Evolutionary conservation across 1,139 yeast species (phyloP), one percentile per base, ranked within the genome.

Genomic region (Candida freyschussii): DNA sequence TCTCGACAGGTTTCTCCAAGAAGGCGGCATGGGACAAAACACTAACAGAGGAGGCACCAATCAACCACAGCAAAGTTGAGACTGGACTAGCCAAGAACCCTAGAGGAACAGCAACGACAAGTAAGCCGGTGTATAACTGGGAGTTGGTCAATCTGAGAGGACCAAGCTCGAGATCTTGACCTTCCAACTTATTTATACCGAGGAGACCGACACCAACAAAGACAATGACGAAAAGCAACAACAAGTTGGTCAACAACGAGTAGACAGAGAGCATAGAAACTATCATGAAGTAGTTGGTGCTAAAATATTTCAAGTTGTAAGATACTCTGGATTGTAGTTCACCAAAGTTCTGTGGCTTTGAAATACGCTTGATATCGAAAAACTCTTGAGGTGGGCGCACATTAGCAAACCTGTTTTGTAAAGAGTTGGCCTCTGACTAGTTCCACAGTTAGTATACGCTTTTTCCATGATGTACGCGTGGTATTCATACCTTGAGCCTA

Each of bases 1-100:
- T 83, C 66, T 91, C 98, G 50, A 93, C 87, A 27, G 98, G 98
- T 66, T 91, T 91, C 59, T 93, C 98, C 86, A 93, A 77, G 47
- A 93, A 73, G 11, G 93, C 65, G 34, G 98, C 97, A 62, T 93
- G 99, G 11, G 95, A 77, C 36, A 89, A 68, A 32, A 93, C 91
- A 30, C 82, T 64, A 33, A 87, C 94, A 26, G 84, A 80, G 15
- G 96, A 83, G 7, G 96, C 93, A 48, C 98, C 99, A 56, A 93
- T 78, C 50, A 93, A 74, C 98, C 98, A 93, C 75, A 93, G 72
- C 68, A 93, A 65, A 19, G 98, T 87, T 39, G 94, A 75, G 50
- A 93, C 74, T 32, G 98, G 98, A 47, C 95, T 81, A 17, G 98
- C 97, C 51, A 87, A 66, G 57, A 93, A 78, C 11, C 95, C 95